Evolutionary conservation across 1,284 basidiomycete genomes (phyloP).

Genomic region (Boletus holoroseus): DNA sequence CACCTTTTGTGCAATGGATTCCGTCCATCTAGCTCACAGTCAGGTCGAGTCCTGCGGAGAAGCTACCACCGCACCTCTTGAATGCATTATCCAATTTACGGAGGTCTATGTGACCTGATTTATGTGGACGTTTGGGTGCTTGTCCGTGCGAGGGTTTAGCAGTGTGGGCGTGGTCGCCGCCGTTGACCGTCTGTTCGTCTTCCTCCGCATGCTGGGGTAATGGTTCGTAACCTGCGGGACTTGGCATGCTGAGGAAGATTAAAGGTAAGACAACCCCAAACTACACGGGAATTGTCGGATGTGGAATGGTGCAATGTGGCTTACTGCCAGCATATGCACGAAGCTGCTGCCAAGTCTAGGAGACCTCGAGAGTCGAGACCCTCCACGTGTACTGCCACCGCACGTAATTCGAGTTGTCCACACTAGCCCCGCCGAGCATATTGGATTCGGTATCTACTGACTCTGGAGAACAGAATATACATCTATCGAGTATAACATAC

Average conservation of each 20-base stretch:
- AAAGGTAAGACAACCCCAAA: constrained; percentile 4
- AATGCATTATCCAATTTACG: constrained; percentile 75
- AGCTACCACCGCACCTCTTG: constrained; percentile 50
- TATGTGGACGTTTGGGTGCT: constrained; percentile 43
- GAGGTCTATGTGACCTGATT: constrained; percentile 66
- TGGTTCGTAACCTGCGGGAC: constrained; percentile 58
- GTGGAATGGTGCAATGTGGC: constrained; percentile 16
- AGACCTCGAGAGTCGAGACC: background rate
- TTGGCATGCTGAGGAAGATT: constrained; percentile 39
- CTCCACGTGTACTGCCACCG: constrained; percentile 22
- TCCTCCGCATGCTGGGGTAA: constrained; percentile 56
- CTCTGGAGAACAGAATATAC: background rate
- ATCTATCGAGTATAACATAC: background rate
- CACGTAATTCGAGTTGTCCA: constrained; percentile 6
- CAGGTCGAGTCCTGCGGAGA: constrained; percentile 1
- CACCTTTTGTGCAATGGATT: constrained; percentile 75
- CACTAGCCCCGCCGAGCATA: background rate
- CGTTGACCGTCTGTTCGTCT: constrained; percentile 48
- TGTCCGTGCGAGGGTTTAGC: constrained; percentile 35
- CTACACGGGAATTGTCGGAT: constrained; percentile 2
- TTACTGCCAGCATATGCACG: constrained; percentile 13
- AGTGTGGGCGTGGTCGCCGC: constrained; percentile 34
- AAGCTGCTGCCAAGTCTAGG: constrained; percentile 6
- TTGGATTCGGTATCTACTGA: background rate
- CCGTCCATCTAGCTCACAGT: constrained; percentile 60